Percentiles rank a stretch among this genome's conserved stretches.
phyloP scores from a whole-genome alignment of 306 rosid species.

The Calophaca sinica region DNA sequence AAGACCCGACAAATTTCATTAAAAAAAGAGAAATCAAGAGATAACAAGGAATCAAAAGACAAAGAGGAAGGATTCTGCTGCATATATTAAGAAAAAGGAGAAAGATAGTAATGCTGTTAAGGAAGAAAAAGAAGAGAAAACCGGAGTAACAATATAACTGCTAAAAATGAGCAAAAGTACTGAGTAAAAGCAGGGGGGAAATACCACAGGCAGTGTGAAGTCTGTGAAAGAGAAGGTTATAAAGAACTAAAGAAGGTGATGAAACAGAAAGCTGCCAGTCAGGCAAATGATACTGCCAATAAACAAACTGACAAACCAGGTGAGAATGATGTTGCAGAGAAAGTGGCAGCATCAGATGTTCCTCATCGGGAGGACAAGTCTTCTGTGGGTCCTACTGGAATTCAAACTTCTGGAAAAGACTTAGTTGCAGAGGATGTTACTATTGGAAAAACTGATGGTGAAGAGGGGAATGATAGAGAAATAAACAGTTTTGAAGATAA shows the following conservation, averaged over 20 bases:
- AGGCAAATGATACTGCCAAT: slow-evolving; percentile 55
- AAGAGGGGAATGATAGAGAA: slow-evolving; percentile 56
- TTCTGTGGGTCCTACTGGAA: slow-evolving; percentile 56
- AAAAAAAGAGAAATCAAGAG: no score
- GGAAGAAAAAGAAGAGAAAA: slow-evolving; percentile 57
- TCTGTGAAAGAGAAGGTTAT: slow-evolving; percentile 85
- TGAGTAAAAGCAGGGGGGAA: slow-evolving; percentile 59
- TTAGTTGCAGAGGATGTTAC: slow-evolving; percentile 51
- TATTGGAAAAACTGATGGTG: slow-evolving; percentile 52
- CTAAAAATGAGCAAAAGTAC: slow-evolving; percentile 53
- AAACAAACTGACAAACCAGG: slow-evolving; percentile 54
- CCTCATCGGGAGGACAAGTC: slow-evolving; percentile 53
- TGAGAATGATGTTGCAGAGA: slow-evolving; percentile 53
- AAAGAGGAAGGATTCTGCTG: slow-evolving; percentile 62
- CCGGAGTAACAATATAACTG: slow-evolving; percentile 53
- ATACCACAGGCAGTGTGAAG: slow-evolving; percentile 58
- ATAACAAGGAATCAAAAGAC: no score
- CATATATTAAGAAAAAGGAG: slow-evolving; percentile 61
- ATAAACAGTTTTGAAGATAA: slow-evolving; percentile 54
- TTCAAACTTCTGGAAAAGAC: slow-evolving; percentile 54
- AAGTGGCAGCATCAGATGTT: slow-evolving; percentile 50
- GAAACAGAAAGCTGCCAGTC: slow-evolving; percentile 71
- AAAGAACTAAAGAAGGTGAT: slow-evolving; percentile 80
- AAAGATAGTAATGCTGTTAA: slow-evolving; percentile 57
- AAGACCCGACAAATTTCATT: no score